phyloP scores from a whole-genome alignment of 2,329 filamentous ascomycete species.

The Bisporella sp. region DNA sequence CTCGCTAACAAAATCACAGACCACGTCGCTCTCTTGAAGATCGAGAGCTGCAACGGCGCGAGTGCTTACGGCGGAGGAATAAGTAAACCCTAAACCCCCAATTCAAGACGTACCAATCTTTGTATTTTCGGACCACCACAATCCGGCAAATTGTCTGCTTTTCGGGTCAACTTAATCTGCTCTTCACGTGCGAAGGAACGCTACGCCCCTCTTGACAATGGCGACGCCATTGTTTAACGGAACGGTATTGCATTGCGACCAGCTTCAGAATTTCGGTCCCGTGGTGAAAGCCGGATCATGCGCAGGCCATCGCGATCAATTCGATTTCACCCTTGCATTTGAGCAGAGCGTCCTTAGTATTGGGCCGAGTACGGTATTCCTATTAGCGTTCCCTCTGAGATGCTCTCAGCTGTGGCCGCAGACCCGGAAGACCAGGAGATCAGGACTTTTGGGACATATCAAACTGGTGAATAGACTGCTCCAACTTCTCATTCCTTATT shows the following conservation, averaged over 20 bases:
- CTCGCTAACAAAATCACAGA: too few species aligned
- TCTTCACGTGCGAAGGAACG: too few species aligned
- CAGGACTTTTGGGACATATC: neutral
- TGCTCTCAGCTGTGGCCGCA: neutral
- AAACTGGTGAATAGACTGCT: neutral
- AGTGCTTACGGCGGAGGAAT: too few species aligned
- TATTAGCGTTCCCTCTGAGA: neutral
- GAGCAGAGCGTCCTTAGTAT: neutral
- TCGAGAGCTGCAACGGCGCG: too few species aligned
- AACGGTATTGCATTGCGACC: neutral
- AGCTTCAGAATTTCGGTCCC: neutral
- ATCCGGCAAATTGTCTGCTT: too few species aligned
- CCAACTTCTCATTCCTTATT: neutral
- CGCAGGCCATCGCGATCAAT: neutral
- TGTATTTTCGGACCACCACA: too few species aligned
- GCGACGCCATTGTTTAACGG: neutral
- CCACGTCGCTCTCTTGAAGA: too few species aligned
- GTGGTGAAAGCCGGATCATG: neutral
- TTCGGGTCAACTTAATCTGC: too few species aligned
- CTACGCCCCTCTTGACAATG: neutral
- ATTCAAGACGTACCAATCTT: too few species aligned
- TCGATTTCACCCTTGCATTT: neutral
- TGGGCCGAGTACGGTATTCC: neutral
- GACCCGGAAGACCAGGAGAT: neutral
- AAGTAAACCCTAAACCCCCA: too few species aligned